Conservation (phyloP, 768 basidiomycete species). For the Boletus patriciae region DNA sequence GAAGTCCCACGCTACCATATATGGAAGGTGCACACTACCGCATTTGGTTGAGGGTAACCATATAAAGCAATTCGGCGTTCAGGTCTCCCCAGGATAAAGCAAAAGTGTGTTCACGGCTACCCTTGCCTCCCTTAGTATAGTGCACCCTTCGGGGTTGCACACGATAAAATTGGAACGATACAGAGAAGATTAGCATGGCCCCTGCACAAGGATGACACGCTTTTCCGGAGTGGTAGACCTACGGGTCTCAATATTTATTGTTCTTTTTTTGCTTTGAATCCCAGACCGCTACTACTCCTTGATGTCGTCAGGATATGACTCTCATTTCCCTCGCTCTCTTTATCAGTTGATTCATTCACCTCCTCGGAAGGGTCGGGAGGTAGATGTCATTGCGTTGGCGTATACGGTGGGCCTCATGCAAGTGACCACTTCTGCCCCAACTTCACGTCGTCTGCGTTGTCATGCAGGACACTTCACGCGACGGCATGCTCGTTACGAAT, state of each 20-base stretch:
- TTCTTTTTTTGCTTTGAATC: constrained; percentile 8
- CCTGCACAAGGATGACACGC: constrained; percentile 99
- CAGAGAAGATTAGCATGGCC: constrained; percentile 99
- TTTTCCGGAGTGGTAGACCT: constrained; percentile 86
- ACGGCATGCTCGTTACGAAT: too few species aligned
- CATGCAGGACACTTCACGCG: not conserved
- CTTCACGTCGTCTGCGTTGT: not conserved
- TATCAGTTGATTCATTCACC: too few species aligned
- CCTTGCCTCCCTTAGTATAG: fast-evolving
- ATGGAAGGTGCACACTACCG: not conserved
- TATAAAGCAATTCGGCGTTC: not conserved
- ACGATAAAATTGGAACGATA: constrained; percentile 99
- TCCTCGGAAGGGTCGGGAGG: not conserved
- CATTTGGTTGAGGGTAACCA: not conserved
- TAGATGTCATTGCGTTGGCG: not conserved
- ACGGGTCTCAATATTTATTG: constrained; percentile 45
- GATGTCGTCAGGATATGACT: not conserved
- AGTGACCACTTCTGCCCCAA: not conserved
- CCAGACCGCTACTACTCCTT: too few species aligned
- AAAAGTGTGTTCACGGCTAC: constrained; percentile 11
- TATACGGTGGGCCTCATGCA: too few species aligned
- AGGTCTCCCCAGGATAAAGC: constrained; percentile 21
- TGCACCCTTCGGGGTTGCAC: constrained; percentile 92
- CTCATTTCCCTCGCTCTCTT: not conserved
- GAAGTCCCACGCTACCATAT: not conserved